Percentiles rank a stretch among this genome's conserved stretches.
Conservation (phyloP, 768 basidiomycete species). For the Infundibulicybe gibba region DNA sequence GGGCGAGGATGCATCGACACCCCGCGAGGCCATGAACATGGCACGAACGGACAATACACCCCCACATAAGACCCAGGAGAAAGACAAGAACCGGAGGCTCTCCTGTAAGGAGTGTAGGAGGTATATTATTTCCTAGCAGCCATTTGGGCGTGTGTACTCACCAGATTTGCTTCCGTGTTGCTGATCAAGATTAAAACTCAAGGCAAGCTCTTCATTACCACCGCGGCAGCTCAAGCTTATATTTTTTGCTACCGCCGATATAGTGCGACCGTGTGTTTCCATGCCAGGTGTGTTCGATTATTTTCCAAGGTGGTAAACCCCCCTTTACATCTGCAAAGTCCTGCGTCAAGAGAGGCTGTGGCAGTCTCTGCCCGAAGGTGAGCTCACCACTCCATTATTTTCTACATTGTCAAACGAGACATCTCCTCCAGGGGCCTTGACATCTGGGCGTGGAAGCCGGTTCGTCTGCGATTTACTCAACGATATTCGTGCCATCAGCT, state of each 20-base stretch:
- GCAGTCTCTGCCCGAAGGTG: conserved; percentile 61
- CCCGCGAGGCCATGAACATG: not conserved
- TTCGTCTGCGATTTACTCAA: conserved; percentile 22
- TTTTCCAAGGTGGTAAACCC: conserved; percentile 4
- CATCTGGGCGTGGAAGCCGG: conserved; percentile 64
- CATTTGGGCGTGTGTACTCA: conserved; percentile 10
- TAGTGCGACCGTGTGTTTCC: conserved; percentile 67
- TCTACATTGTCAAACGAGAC: conserved; percentile 1
- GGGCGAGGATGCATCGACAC: not conserved
- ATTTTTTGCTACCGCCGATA: conserved; percentile 3
- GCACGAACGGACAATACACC: conserved; percentile 5
- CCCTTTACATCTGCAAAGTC: conserved; percentile 32
- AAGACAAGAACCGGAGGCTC: conserved; percentile 39
- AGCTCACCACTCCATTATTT: conserved; percentile 8
- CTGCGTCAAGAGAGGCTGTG: conserved; percentile 63
- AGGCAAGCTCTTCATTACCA: conserved; percentile 24
- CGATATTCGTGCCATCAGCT: conserved; percentile 1
- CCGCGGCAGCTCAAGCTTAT: too few relatives aligned
- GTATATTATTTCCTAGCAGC: conserved; percentile 6
- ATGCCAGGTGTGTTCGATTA: conserved; percentile 39
- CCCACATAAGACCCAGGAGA: conserved; percentile 25
- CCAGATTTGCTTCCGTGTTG: not conserved
- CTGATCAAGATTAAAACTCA: conserved; percentile 41
- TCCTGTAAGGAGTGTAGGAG: conserved; percentile 53
- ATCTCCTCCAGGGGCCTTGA: conserved; percentile 45